A percentile compares a stretch with the other conserved stretches of the same genome.
Conservation (phyloP, 768 basidiomycete genomes). For the Xerocomellus amylosporus region DNA sequence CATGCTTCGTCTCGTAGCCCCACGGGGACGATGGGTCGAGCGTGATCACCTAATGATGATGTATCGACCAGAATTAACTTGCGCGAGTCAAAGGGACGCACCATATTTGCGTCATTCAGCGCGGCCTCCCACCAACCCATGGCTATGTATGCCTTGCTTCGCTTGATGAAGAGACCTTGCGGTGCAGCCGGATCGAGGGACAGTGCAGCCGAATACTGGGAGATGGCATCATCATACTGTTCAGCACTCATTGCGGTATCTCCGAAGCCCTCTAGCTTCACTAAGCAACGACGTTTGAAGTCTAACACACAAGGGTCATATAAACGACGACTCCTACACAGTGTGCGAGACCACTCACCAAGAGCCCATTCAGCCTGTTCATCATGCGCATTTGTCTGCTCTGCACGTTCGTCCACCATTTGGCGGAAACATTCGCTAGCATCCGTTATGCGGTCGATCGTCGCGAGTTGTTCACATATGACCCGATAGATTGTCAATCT, state of each 20-base stretch:
- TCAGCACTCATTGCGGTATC: neutral
- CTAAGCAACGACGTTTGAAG: no score
- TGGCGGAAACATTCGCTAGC: neutral
- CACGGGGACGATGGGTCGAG: neutral
- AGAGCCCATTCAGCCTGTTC: neutral
- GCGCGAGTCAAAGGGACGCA: neutral
- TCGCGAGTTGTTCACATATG: neutral
- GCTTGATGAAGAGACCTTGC: neutral
- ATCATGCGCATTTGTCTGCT: no score
- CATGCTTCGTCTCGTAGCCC: constrained; percentile 3
- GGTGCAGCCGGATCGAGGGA: neutral
- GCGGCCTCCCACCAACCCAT: constrained; percentile 2
- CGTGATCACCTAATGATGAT: neutral
- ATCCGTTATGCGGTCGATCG: neutral
- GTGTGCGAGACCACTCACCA: neutral
- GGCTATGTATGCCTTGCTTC: neutral
- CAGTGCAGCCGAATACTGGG: neutral
- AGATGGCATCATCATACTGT: neutral
- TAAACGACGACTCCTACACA: no score
- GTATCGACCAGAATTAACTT: no score
- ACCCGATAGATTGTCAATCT: no score
- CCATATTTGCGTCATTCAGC: neutral
- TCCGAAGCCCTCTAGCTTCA: neutral
- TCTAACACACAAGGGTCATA: no score
- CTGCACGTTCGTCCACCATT: neutral